Base-by-base conservation (phyloP, 306 rosid genomes). In the Trifolium repens region DNA sequence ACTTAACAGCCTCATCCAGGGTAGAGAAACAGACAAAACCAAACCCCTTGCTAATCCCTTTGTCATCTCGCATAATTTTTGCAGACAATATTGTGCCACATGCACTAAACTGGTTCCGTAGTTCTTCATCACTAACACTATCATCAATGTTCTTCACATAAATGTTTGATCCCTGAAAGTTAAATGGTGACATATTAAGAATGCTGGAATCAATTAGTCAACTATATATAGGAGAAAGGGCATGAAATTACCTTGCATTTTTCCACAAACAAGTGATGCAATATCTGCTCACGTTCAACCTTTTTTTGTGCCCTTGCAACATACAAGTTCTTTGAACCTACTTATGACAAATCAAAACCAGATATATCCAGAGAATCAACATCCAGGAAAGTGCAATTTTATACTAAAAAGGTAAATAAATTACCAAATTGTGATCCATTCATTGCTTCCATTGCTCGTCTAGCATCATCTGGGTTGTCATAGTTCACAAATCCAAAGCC, bases 101-200 rank as follows among this genome's bases (percentile, higher is more conserved):
- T 37, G 76, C 81, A 73, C 88, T 83, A 77, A 93, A 93, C 71
- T 76, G 91, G 62, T 81, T 78, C 65, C 75, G 52, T 39, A 93
- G 86, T 81, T 82, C 93, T 73, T 88, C 93, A 26, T 87, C 93
- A 46, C 74, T 86, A 50, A 85, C 87, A 60, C 79, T 83, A 40
- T 89, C 94, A 78, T 85, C 88, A 69, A 93, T 88, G 86, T 93
- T 93, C 87, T 93, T 93, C 80, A 93, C 89, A 85, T 93, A 93
- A 72, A 93, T 80, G 55, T 93, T 91, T 71, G 90, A 89, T 54
- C 85, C 94, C 98, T 93, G 81, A 44, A 59, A 75, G 17, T 77
- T 66, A 67, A 78, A 72, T 15, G 39, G 65, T 46, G 47, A 60
- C 26, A 79, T 17, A 55, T 5, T 75, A 19, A 77, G 78, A 66